Evolutionary conservation across 805 yeast genomes (phyloP).

Genomic region (Schwanniomyces yamadae): DNA sequence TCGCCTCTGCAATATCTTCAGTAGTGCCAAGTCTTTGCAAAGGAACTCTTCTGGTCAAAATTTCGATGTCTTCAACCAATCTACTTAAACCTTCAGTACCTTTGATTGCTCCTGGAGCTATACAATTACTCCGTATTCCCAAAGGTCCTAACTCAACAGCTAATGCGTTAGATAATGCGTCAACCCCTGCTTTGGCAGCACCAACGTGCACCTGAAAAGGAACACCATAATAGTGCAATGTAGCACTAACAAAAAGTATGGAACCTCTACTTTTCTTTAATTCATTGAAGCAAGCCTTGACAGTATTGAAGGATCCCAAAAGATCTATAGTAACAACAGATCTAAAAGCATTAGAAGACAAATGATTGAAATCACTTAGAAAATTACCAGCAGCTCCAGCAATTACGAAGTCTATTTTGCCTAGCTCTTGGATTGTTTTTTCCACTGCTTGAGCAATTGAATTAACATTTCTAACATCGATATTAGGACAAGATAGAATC

Average conservation of each 20-base stretch:
- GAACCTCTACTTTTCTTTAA: conserved; percentile 43
- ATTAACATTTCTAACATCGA: conserved; percentile 73
- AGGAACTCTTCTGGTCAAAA: conserved; percentile 49
- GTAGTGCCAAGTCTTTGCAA: conserved; percentile 67
- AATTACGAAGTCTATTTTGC: conserved; percentile 43
- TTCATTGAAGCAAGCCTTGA: conserved; percentile 38
- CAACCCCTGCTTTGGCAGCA: conserved; percentile 97
- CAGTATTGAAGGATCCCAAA: conserved; percentile 43
- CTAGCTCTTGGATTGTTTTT: conserved; percentile 46
- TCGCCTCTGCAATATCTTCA: conserved; percentile 81
- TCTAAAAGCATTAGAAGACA: conserved; percentile 42
- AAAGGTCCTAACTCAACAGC: conserved; percentile 91
- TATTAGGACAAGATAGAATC: conserved; percentile 65
- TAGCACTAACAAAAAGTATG: conserved; percentile 46
- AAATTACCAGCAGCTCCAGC: conserved; percentile 48
- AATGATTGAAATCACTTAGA: conserved; percentile 41
- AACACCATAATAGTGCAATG: conserved; percentile 44
- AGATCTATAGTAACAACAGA: conserved; percentile 39
- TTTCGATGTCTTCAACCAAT: conserved; percentile 42
- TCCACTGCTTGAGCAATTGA: conserved; percentile 62
- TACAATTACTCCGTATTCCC: conserved; percentile 77
- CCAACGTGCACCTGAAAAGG: conserved; percentile 78
- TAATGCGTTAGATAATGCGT: conserved; percentile 75
- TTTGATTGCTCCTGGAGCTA: conserved; percentile 89
- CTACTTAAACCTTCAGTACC: conserved; percentile 83